Conservation (phyloP, 345 rosid genomes). For the Adansonia digitata region DNA sequence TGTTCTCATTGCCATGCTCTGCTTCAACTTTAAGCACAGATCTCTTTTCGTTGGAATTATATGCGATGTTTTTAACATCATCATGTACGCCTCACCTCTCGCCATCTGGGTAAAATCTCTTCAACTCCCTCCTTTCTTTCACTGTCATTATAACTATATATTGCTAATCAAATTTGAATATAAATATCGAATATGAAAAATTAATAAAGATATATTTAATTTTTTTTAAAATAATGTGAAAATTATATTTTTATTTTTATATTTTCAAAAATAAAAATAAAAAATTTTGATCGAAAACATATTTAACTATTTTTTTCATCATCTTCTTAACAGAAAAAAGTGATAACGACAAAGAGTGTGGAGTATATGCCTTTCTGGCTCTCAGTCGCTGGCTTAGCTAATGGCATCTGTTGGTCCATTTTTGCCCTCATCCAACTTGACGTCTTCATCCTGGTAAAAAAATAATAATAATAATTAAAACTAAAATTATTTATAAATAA, state of each 20-base stretch:
- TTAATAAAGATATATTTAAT: too few relatives aligned
- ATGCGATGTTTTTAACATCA: slow-evolving; percentile 40
- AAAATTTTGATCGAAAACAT: too few relatives aligned
- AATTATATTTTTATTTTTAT: background rate
- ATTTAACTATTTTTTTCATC: background rate
- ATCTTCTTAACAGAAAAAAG: slow-evolving; percentile 28
- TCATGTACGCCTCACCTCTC: slow-evolving; percentile 55
- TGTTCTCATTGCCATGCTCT: background rate
- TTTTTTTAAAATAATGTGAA: too few relatives aligned
- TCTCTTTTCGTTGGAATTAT: slow-evolving; percentile 42
- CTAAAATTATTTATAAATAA: background rate
- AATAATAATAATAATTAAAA: too few relatives aligned
- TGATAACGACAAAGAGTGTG: slow-evolving; percentile 38
- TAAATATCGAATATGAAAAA: too few relatives aligned
- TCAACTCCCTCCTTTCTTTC: background rate
- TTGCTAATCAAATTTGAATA: too few relatives aligned
- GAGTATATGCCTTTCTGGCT: slow-evolving; percentile 56
- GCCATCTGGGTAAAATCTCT: slow-evolving; percentile 29
- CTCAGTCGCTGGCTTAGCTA: slow-evolving; percentile 31
- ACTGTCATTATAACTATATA: too few relatives aligned
- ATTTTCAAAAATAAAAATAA: too few relatives aligned
- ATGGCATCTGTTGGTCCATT: slow-evolving; percentile 35
- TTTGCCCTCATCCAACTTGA: slow-evolving; percentile 35
- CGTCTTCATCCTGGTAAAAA: slow-evolving; percentile 36
- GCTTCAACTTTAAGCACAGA: slow-evolving; percentile 1